Base-by-base conservation (phyloP, 192 early-diverging fungal genomes). In the Backusella circina region DNA sequence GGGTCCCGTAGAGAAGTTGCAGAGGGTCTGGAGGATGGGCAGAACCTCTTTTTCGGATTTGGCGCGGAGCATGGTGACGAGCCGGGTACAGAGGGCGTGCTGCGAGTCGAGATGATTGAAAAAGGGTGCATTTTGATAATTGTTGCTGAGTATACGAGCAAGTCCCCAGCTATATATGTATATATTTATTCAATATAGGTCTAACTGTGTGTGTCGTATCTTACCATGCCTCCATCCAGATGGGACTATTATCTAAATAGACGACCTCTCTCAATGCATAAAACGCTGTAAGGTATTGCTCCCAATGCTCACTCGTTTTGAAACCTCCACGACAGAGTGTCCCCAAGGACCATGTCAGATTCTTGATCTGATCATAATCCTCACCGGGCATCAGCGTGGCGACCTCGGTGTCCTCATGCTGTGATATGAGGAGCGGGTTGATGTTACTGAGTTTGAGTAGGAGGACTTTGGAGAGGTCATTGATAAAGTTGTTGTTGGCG, bases 81-180 rank as follows among this genome's bases (percentile, higher is more conserved):
- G 51, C 6, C 75, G 54, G 21, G 21, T 31, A 36, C 64, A 75
- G 7, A 73, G 66, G 2, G 16, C 2, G 6, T n/a, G 65, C 10
- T 35, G 28, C 0, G 76, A 21, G 4, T 32, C 28, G 2, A 76
- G 64, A 18, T 37, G 8, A 3, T 66, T 5, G 6, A 72, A 76
- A 31, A 80, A 80, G 2, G 18, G 21, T 6, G 65, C 50, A 16
- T 26, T 35, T 15, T 67, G 38, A 31, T 76, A 65, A 74, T 68
- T 76, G 31, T 72, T 80, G 16, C 74, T 71, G 5, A 80, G 38
- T 35, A 80, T 66, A 33, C 79, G 67, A 5, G 79, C 72, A 10
- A 80, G 16, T 16, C 79, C 79, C 79, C 79, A 76, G 26, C 79
- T 79, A n/a, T n/a, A n/a, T n/a, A n/a, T n/a, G n/a, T n/a, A n/a